A percentile compares a stretch with the other conserved stretches of the same genome.
phyloP scores from a whole-genome alignment of 2,329 filamentous ascomycete genomes.

The Huntiella omanensis region DNA sequence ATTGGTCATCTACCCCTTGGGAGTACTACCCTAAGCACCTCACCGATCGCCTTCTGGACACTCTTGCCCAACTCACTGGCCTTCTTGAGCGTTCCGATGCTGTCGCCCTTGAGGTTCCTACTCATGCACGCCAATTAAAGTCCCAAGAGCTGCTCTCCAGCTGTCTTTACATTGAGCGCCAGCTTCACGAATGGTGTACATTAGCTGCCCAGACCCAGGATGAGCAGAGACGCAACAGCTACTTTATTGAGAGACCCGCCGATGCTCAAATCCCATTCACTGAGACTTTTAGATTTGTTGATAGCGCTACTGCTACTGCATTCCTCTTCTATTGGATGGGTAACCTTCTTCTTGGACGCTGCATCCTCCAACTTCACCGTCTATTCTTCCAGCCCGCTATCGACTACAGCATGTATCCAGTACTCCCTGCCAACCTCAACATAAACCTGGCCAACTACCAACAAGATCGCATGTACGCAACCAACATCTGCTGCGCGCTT shows the following conservation, averaged over 20 bases:
- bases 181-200: slow-evolving; percentile 29
- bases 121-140: slow-evolving; percentile 23
- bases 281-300: slow-evolving; percentile 26
- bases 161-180: slow-evolving; percentile 28
- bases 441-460: slow-evolving; percentile 26
- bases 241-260: slow-evolving; percentile 17
- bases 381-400: slow-evolving; percentile 26
- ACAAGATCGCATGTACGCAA: slow-evolving; percentile 26
- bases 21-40: slow-evolving; percentile 29
- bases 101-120: slow-evolving; percentile 22
- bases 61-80: slow-evolving; percentile 26
- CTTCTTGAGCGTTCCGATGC: slow-evolving; percentile 28
- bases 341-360: slow-evolving; percentile 29
- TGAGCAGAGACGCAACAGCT: slow-evolving; percentile 13
- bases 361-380: slow-evolving; percentile 26
- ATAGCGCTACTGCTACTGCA: slow-evolving; percentile 25
- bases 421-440: slow-evolving; percentile 20
- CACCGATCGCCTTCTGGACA: slow-evolving; percentile 34
- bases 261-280: slow-evolving; percentile 23
- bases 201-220: slow-evolving; percentile 16
- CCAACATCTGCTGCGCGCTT: slow-evolving; percentile 30
- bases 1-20: slow-evolving; percentile 35
- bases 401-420: slow-evolving; percentile 22
- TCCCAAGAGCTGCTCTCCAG: slow-evolving; percentile 29
- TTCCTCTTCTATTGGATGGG: slow-evolving; percentile 36